These are phyloP conservation scores for Thelonectria discophora DNA, from an alignment of 2,329 filamentous ascomycete species.

Conservation along the genomic window DNA sequence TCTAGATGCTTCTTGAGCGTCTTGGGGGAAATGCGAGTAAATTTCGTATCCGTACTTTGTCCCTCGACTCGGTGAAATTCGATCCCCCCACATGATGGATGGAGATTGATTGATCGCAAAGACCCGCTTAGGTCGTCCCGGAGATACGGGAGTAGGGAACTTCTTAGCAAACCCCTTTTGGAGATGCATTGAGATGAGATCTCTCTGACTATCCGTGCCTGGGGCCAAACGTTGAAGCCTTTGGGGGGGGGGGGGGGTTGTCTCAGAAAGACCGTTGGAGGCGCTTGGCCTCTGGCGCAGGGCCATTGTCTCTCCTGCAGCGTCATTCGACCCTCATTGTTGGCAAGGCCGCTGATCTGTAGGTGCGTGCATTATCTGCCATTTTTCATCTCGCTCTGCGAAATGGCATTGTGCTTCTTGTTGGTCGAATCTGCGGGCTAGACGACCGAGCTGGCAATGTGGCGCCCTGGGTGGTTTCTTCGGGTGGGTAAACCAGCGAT, in stretches of 20 bases:
- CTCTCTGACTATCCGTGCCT: not conserved
- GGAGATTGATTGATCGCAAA: not conserved
- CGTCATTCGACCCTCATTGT: not conserved
- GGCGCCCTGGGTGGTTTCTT: constrained; percentile 25
- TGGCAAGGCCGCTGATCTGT: no score
- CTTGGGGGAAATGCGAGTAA: not conserved
- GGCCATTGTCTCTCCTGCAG: not conserved
- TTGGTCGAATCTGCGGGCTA: constrained; percentile 10
- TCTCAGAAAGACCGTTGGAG: constrained; percentile 12
- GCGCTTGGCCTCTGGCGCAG: constrained; percentile 5
- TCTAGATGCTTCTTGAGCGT: constrained; percentile 7
- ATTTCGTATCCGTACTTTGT: no score
- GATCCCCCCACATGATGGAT: not conserved
- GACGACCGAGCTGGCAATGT: constrained; percentile 25
- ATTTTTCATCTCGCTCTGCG: constrained; percentile 9
- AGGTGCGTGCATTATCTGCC: constrained; percentile 16
- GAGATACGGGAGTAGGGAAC: not conserved
- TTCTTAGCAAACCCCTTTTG: no score
- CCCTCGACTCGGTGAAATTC: no score
- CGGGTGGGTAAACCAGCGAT: constrained; percentile 22
- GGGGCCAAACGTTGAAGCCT: constrained; percentile 16
- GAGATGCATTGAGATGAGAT: not conserved
- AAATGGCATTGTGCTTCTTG: constrained; percentile 11
- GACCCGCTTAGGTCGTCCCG: constrained; percentile 2
- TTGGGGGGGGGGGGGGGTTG: constrained; percentile 11